Base-by-base conservation (phyloP, 768 basidiomycete genomes). In the Agaricus blazei region DNA sequence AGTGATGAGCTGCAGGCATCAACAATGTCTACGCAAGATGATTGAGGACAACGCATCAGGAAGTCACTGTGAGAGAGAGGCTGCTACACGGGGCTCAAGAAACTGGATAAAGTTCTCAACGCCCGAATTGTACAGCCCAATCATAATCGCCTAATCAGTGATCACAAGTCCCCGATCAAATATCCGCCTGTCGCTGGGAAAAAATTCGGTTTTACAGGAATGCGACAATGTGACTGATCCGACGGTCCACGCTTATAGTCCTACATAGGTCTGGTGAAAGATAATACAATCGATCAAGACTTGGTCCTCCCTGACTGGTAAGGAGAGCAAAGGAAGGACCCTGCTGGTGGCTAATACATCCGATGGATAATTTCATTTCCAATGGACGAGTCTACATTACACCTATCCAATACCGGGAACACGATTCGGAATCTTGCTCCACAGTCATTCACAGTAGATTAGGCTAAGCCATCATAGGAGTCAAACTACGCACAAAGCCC, bases 341-440 rank as follows among this genome's bases (percentile, higher is more conserved):
- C 34, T 11, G 11, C 34, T 34, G 11, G 34, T 11, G 34, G 11
- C 34, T 34, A 34, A 34, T 45, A 14, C 2, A 19, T 47, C 19
- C 8, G 29, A 44, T 53, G 34, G 40, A 34, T 53, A 37, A 15
- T 41, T 27, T 2, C 11, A 37, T 46, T 31, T 11, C 54, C 47
- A 55, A 49, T 55, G 42, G 26, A 14, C 24, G 8, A 14, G 28
- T 14, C 28, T 26, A 40, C 31, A 55, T 55, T 55, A 27, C 47
- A 23, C 9, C 11, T 29, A 42, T 37, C 54, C 54, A 55, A 55
- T 55, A 29, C 48, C 15, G 34, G 31, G n/a, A 15, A 19, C 8
- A 34, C 23, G 38, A 55, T 55, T 55, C 54, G 29, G 47, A 55
- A 55, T 23, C 19, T 38, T 31, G 38, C 54, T 48, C 54, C 54